Evolutionary conservation across 2,329 filamentous ascomycete genomes (phyloP).

Genomic region (Venturia asperata): DNA sequence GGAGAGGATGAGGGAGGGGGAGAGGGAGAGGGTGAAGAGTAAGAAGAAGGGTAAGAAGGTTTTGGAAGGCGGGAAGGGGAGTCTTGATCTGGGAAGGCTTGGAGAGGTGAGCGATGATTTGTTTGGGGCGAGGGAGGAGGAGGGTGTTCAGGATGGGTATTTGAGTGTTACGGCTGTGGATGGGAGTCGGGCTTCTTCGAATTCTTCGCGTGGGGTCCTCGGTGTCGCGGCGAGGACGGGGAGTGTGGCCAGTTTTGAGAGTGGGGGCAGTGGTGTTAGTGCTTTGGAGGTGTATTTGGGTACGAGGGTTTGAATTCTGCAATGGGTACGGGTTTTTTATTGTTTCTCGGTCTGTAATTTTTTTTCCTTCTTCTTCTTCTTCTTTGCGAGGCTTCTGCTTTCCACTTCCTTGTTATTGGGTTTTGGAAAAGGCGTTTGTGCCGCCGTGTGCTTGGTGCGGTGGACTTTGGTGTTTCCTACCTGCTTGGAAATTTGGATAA

Average conservation of each 20-base stretch:
- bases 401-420: no score
- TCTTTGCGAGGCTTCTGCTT: no score
- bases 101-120: background rate
- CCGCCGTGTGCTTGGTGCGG: background rate
- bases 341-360: background rate
- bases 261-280: conserved; percentile 27
- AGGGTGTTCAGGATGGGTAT: background rate
- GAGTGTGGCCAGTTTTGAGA: conserved; percentile 25
- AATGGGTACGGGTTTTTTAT: background rate
- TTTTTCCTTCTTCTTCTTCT: background rate
- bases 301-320: conserved; percentile 20
- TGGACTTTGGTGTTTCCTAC: background rate
- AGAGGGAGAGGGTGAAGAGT: background rate
- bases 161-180: conserved; percentile 5
- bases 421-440: background rate
- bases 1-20: background rate
- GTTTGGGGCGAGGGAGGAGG: background rate
- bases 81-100: background rate
- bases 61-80: background rate
- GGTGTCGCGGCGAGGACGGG: conserved; percentile 20
- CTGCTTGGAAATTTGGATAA: no score
- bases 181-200: background rate
- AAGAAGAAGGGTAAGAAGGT: background rate
- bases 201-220: background rate
- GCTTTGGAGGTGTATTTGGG: conserved; percentile 34